phyloP scores from a whole-genome alignment of 306 rosid species.

The Cicer chorassanicum region DNA sequence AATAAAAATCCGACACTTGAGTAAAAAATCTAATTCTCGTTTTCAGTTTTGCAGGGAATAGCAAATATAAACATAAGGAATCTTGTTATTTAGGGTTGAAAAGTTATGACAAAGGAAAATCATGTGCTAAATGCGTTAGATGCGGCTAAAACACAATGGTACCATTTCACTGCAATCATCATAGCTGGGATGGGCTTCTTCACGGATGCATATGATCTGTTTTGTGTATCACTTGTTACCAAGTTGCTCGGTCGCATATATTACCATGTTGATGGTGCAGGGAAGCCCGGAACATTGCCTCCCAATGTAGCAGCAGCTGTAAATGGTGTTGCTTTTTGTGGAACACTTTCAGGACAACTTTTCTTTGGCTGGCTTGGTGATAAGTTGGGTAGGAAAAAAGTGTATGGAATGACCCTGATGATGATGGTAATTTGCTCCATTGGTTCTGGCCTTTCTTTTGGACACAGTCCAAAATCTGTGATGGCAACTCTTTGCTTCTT shows the following conservation, averaged over 20 bases:
- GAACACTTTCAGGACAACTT: constrained; percentile 76
- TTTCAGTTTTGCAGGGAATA: constrained; percentile 44
- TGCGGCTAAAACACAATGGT: constrained; percentile 80
- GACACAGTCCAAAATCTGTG: constrained; percentile 65
- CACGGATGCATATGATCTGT: constrained; percentile 86
- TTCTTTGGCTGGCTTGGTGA: constrained; percentile 91
- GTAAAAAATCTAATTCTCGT: neutral
- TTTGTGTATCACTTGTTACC: constrained; percentile 75
- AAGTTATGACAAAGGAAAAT: constrained; percentile 60
- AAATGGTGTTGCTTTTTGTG: constrained; percentile 80
- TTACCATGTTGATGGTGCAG: constrained; percentile 65
- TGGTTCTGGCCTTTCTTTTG: constrained; percentile 81
- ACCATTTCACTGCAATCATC: constrained; percentile 81
- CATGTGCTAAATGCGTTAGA: constrained; percentile 76
- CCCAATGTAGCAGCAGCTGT: constrained; percentile 87
- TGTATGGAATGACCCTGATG: constrained; percentile 79
- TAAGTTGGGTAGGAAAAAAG: constrained; percentile 73
- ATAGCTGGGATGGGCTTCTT: constrained; percentile 93
- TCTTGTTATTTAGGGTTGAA: neutral
- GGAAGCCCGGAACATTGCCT: constrained; percentile 73
- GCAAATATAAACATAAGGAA: constrained; percentile 6
- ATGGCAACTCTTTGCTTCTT: constrained; percentile 79
- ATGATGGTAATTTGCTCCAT: constrained; percentile 72
- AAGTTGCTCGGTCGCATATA: constrained; percentile 82
- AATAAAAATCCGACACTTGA: neutral